A percentile compares a stretch with the other conserved stretches of the same genome.
Conservation (phyloP, 2,329 filamentous ascomycete species). For the Phaeosphaeria sp. region DNA sequence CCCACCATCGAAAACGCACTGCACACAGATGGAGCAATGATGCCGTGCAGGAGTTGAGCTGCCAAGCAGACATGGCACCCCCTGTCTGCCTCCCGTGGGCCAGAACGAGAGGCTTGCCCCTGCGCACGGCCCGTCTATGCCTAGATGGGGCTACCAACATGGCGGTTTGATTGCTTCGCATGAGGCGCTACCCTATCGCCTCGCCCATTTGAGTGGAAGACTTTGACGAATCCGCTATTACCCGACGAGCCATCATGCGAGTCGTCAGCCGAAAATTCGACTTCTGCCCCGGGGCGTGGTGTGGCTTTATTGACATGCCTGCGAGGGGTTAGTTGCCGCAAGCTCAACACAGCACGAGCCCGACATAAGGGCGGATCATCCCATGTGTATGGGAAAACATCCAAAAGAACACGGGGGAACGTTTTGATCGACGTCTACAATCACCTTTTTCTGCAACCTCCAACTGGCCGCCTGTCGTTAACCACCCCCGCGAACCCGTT, state of each 20-base stretch:
- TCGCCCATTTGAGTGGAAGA: constrained; percentile 9
- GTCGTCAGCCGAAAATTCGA: constrained; percentile 26
- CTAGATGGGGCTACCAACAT: constrained; percentile 22
- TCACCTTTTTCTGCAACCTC: constrained; percentile 12
- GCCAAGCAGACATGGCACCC: constrained; percentile 15
- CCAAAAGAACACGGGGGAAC: constrained; percentile 17
- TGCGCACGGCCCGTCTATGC: constrained; percentile 7
- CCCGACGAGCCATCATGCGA: constrained; percentile 31
- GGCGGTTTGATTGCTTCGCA: constrained; percentile 33
- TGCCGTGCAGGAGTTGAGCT: constrained; percentile 12
- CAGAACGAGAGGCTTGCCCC: constrained; percentile 19
- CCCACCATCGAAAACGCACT: not conserved
- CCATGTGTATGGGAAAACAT: constrained; percentile 23
- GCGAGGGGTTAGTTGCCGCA: constrained; percentile 29
- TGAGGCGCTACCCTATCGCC: constrained; percentile 25
- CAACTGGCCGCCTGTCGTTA: constrained; percentile 33
- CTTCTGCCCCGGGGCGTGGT: constrained; percentile 24
- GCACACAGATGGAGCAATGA: constrained; percentile 9
- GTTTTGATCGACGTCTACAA: constrained; percentile 32
- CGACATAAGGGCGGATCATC: constrained; percentile 37
- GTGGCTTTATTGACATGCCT: constrained; percentile 38
- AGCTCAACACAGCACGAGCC: constrained; percentile 19
- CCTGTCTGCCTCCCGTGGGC: constrained; percentile 13
- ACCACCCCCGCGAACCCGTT: not conserved
- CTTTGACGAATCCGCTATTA: constrained; percentile 25